Evolutionary conservation across 768 basidiomycete genomes (phyloP), one percentile per base, ranked within the genome.

Genomic region (Dioszegia aurantiaca): DNA sequence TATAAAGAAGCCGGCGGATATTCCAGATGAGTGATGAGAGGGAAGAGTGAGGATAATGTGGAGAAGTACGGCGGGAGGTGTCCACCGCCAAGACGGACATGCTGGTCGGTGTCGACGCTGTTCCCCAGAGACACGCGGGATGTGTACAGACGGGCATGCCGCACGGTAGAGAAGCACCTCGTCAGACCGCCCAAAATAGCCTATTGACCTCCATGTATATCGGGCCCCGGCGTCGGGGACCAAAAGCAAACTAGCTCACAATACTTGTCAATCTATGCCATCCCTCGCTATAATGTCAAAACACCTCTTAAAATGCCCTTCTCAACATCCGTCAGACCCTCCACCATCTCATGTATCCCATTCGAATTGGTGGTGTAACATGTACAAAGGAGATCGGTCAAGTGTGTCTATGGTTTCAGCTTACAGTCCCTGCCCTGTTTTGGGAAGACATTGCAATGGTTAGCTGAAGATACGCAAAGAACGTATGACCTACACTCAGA

Each of bases 401-500:
- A 67, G 49, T 78, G 76, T 28, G 67, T 45, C 77, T 79, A 60
- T 11, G 26, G 26, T 14, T 33, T 44, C 56, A 43, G 39, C 47
- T 9, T 41, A 26, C 19, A 8, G 3, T 30, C 23, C 19, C 26
- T 6, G 14, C 33, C 33, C 33, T 33, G 33, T 33, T 6, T 33
- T 6, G 33, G n/a, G n/a, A n/a, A n/a, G n/a, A n/a, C n/a, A n/a
- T n/a, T n/a, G n/a, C n/a, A n/a, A n/a, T n/a, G n/a, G n/a, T n/a
- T n/a, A n/a, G n/a, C n/a, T n/a, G n/a, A n/a, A n/a, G n/a, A n/a
- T n/a, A n/a, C n/a, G n/a, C n/a, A n/a, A n/a, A n/a, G n/a, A n/a
- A n/a, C n/a, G n/a, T n/a, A n/a, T n/a, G n/a, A 78, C 80, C 62
- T 59, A 85, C 86, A 64, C 77, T 78, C 79, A 97, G 84, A 67